phyloP scores from a whole-genome alignment of 2,329 filamentous ascomycete species.

The Pseudogymnoascus sp. region DNA sequence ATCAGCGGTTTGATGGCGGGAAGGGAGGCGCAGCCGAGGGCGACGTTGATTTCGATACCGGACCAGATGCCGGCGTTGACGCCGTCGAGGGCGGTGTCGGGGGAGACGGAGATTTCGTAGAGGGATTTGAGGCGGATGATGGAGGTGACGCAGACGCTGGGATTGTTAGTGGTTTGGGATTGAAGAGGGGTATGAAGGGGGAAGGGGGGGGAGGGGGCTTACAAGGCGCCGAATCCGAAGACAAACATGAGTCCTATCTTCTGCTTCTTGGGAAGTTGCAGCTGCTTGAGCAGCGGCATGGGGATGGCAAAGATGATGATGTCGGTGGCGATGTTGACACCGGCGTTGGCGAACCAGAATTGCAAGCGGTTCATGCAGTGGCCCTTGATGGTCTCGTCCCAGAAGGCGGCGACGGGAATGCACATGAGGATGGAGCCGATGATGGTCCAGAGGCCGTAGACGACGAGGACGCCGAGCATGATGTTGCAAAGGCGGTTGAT shows the following conservation, averaged over 20 bases:
- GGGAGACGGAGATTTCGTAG: constrained; percentile 7
- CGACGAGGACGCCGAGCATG: constrained; percentile 17
- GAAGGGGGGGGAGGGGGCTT: background rate
- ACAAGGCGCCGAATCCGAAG: constrained; percentile 29
- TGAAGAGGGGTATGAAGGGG: background rate
- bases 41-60: constrained; percentile 40
- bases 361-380: constrained; percentile 25
- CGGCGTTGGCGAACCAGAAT: constrained; percentile 41
- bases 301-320: constrained; percentile 27
- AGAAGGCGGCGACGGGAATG: constrained; percentile 15
- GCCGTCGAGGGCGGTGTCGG: constrained; percentile 11
- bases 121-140: constrained; percentile 13
- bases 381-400: constrained; percentile 8
- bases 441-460: constrained; percentile 24
- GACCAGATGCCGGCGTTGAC: constrained; percentile 29
- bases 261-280: constrained; percentile 31
- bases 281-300: constrained; percentile 23
- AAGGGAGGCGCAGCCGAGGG: constrained; percentile 40
- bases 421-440: constrained; percentile 23
- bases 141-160: constrained; percentile 14
- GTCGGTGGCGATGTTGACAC: constrained; percentile 29
- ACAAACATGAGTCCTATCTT: constrained; percentile 39
- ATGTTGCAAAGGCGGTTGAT: constrained; percentile 19
- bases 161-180: background rate
- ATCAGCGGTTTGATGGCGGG: constrained; percentile 41